A percentile compares a stretch with the other conserved stretches of the same genome.
These are phyloP conservation scores for Plasmodium knowlesi DNA, from an alignment of 169 alveolate species.

Conservation along the genomic window DNA sequence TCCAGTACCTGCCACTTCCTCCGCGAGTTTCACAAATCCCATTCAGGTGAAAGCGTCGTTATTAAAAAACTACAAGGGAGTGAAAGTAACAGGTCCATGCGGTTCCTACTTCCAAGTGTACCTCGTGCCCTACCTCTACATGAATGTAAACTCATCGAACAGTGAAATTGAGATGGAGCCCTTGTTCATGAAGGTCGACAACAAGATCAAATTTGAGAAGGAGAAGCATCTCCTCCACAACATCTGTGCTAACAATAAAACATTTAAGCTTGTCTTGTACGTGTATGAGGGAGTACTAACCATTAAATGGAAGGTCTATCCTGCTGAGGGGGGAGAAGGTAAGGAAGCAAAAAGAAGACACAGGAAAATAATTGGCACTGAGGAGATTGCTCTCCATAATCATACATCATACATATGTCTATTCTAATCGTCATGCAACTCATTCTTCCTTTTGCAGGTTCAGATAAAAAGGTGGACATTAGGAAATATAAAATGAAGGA, in stretches of 20 bases:
- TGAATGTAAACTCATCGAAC: not conserved
- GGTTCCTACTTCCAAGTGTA: not conserved
- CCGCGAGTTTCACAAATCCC: not conserved
- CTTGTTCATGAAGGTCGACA: not conserved
- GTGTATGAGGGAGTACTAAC: not conserved
- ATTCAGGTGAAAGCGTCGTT: not conserved
- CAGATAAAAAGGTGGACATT: not conserved
- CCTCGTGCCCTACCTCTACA: not conserved
- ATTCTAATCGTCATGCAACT: not conserved
- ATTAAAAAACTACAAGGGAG: not conserved
- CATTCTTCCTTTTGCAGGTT: not conserved
- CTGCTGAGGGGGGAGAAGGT: not conserved
- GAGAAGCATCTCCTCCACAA: not conserved
- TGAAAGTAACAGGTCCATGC: not conserved
- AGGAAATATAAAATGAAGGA: not conserved
- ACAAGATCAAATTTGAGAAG: not conserved
- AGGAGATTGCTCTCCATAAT: not conserved
- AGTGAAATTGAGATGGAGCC: not conserved
- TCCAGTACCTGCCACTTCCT: not conserved
- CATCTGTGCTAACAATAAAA: not conserved
- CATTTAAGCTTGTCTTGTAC: not conserved
- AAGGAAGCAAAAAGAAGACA: not conserved
- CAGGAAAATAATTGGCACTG: not conserved
- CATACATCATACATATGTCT: not conserved
- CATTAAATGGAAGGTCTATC: constrained; percentile 1